Evolutionary conservation across 768 basidiomycete species (phyloP).

Genomic region (Sporobolomyces roseus): DNA sequence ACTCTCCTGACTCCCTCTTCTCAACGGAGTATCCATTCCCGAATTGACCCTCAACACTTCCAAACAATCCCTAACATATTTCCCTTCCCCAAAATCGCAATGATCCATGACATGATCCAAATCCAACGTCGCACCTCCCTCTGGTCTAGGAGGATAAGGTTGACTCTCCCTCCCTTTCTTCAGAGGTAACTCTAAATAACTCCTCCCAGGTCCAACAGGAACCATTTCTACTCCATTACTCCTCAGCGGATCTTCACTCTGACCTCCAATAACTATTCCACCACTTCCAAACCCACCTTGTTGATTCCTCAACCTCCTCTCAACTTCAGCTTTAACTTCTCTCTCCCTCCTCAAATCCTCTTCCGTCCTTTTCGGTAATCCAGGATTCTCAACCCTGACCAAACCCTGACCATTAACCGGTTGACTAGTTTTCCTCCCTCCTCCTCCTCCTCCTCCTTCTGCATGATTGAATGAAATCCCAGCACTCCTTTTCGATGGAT

Average conservation of each 20-base stretch:
- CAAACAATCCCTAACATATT: conserved; percentile 97
- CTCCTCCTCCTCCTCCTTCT: not conserved
- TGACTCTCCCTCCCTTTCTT: conserved; percentile 57
- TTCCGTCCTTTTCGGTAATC: conserved; percentile 57
- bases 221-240: conserved; percentile 53
- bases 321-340: conserved; percentile 49
- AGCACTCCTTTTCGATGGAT: conserved; percentile 77
- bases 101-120: conserved; percentile 86
- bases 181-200: conserved; percentile 63
- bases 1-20: conserved; percentile 70
- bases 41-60: conserved; percentile 88
- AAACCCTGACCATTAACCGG: conserved; percentile 41
- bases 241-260: conserved; percentile 6
- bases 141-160: conserved; percentile 82
- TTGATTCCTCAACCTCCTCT: conserved; percentile 48
- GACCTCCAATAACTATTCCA: conserved; percentile 33
- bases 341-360: conserved; percentile 13
- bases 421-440: not conserved
- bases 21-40: conserved; percentile 75
- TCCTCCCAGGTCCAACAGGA: conserved; percentile 71
- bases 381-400: conserved; percentile 63
- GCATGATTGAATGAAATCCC: conserved; percentile 48
- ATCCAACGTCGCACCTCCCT: conserved; percentile 78
- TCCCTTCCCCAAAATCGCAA: conserved; percentile 76
- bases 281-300: conserved; percentile 48